Conservation (phyloP, 2,329 filamentous ascomycete species). For the Penicillium janthinellum region DNA sequence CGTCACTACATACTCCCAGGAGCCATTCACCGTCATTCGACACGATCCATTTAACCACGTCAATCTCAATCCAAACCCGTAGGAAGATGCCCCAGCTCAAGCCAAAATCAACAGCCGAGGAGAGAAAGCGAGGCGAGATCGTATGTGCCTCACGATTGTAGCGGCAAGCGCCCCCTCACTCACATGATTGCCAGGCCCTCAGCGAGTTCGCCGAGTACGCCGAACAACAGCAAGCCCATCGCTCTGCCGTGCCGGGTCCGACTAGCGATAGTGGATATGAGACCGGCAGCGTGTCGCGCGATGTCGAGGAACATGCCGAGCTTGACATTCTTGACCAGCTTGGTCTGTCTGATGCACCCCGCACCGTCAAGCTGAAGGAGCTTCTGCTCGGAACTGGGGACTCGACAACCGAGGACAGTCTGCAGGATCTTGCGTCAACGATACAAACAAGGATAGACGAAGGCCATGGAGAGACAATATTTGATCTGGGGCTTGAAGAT, state of each 20-base stretch:
- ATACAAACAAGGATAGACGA: slow-evolving; percentile 73
- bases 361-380: slow-evolving; percentile 68
- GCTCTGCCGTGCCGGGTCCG: slow-evolving; percentile 36
- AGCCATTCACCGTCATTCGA: slow-evolving; percentile 11
- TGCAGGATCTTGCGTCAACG: slow-evolving; percentile 65
- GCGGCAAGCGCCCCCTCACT: slow-evolving; percentile 7
- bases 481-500: slow-evolving; percentile 90
- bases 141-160: slow-evolving; percentile 51
- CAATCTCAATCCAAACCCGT: slow-evolving; percentile 1
- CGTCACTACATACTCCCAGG: slow-evolving; percentile 20
- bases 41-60: slow-evolving; percentile 3
- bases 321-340: slow-evolving; percentile 85
- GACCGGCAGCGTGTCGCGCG: slow-evolving; percentile 32
- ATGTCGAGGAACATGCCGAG: slow-evolving; percentile 74
- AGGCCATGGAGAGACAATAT: slow-evolving; percentile 84
- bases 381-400: slow-evolving; percentile 64
- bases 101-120: slow-evolving; percentile 68
- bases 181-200: slow-evolving; percentile 60
- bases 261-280: slow-evolving; percentile 46
- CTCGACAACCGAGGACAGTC: slow-evolving; percentile 57
- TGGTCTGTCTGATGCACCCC: slow-evolving; percentile 69
- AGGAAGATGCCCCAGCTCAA: slow-evolving; percentile 39
- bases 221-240: slow-evolving; percentile 78
- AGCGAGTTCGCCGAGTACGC: slow-evolving; percentile 98
- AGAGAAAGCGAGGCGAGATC: slow-evolving; percentile 83